A percentile compares a stretch with the other conserved stretches of the same genome.
Evolutionary conservation across 73 alveolate genomes (phyloP).

Genomic region (Paramecium caudatum): DNA sequence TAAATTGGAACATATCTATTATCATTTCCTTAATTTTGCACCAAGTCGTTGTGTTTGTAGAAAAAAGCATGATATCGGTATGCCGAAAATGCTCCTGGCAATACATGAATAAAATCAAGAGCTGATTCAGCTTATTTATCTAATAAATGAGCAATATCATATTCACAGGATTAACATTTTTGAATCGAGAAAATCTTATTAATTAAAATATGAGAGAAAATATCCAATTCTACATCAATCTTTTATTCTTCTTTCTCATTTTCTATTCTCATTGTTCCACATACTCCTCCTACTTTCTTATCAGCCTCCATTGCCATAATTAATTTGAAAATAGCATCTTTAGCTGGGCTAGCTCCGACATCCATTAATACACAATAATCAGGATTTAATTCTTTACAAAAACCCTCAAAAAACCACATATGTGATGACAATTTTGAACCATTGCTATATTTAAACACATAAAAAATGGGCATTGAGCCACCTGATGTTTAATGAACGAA

Average conservation of each 20-base stretch:
- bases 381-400: slow-evolving; percentile 69
- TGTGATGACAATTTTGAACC: slow-evolving; percentile 75
- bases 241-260: slow-evolving; percentile 21
- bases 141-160: slow-evolving; percentile 75
- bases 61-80: slow-evolving; percentile 77
- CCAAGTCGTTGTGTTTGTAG: neutral
- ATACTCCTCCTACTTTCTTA: slow-evolving; percentile 58
- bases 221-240: slow-evolving; percentile 1
- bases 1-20: neutral
- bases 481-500: neutral
- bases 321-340: slow-evolving; percentile 48
- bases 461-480: slow-evolving; percentile 63
- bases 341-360: slow-evolving; percentile 75
- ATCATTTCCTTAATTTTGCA: neutral
- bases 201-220: neutral
- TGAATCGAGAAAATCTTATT: slow-evolving; percentile 9
- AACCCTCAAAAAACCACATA: slow-evolving; percentile 79
- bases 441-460: slow-evolving; percentile 69
- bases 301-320: slow-evolving; percentile 65
- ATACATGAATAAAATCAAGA: slow-evolving; percentile 77
- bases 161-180: slow-evolving; percentile 72
- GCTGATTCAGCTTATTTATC: slow-evolving; percentile 79
- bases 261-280: slow-evolving; percentile 71
- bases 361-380: slow-evolving; percentile 74
- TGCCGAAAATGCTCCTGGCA: slow-evolving; percentile 83